Base-by-base conservation (phyloP, 225 moss, liverwort and hornwort genomes). In the Antitrichia curtipendula region DNA sequence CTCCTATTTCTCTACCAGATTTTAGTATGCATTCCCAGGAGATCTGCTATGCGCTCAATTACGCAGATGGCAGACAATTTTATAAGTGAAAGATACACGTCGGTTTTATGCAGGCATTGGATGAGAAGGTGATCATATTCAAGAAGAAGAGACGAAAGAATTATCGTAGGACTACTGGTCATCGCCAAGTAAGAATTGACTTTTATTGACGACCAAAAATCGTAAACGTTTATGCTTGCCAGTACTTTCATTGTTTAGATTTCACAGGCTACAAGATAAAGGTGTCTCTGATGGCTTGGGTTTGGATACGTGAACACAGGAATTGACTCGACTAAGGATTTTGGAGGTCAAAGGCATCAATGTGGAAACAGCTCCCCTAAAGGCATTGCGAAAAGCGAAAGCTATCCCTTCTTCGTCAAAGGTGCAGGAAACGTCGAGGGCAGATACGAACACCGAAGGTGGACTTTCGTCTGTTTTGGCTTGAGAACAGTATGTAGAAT, bases 101-200 rank as follows among this genome's bases (percentile, higher is more conserved):
- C 34, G 52, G 18, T 40, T 65, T 84, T 43, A 72, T 89, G 84
- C 92, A 96, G 94, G 96, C 96, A 75, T 90, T 95, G 68, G 98
- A 96, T 93, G 98, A 92, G 68, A 96, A 96, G 91, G 94, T 98
- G 72, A 95, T 95, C 63, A 90, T 96, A 54, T 96, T 98, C 91
- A 96, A 96, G 92, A 96, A 96, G 86, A 96, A 96, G 88, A 89
- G 94, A 56, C 86, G 94, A 91, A 97, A 97, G 85, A 96, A 97
- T 63, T 95, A 96, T 91, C 91, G 94, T 66, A 91, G 96, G 87
- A 96, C 93, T 54, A 94, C 89, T 83, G 94, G 96, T 69, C 96
- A 96, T 90, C 90, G 95, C 83, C 97, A 96, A 92, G 95, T 96
- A 94, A 91, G 93, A 75, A 65, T 62, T 54, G 58, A 56, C 38